Percentiles rank a stretch among this genome's conserved stretches.
Evolutionary conservation across 2,329 filamentous ascomycete genomes (phyloP).

Genomic region (Pleoardoris graminearum): DNA sequence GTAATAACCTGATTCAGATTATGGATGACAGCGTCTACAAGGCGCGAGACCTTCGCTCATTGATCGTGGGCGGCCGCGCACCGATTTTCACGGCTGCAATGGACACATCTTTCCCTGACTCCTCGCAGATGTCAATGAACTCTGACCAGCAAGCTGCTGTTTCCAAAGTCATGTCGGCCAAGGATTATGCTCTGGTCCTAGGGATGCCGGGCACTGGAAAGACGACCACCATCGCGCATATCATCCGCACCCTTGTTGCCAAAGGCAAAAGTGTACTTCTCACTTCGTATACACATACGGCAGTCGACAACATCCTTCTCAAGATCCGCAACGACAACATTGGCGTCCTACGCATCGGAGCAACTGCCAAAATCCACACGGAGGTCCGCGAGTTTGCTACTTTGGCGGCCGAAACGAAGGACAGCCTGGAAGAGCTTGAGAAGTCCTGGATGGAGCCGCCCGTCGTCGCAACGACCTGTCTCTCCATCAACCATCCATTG

Average conservation of each 20-base stretch:
- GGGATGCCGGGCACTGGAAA: conserved; percentile 99
- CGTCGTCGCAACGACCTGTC: conserved; percentile 91
- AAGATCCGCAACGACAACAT: conserved; percentile 83
- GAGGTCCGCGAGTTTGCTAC: conserved; percentile 85
- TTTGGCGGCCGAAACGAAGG: conserved; percentile 73
- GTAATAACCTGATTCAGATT: conserved; percentile 90
- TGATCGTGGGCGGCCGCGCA: conserved; percentile 76
- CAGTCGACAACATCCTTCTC: conserved; percentile 95
- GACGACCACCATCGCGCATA: conserved; percentile 96
- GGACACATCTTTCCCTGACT: conserved; percentile 60
- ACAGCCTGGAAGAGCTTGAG: conserved; percentile 80
- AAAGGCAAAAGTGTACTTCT: conserved; percentile 91
- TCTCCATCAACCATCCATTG: conserved; percentile 85
- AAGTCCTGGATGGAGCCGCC: conserved; percentile 82
- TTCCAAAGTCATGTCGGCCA: conserved; percentile 91
- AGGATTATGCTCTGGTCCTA: conserved; percentile 94
- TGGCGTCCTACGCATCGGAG: conserved; percentile 81
- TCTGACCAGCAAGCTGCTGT: conserved; percentile 85
- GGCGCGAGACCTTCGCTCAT: conserved; percentile 70
- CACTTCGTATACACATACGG: conserved; percentile 95
- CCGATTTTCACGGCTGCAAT: conserved; percentile 72
- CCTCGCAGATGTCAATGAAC: conserved; percentile 70
- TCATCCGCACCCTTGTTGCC: conserved; percentile 84
- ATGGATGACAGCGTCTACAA: conserved; percentile 80
- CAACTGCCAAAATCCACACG: conserved; percentile 80